Evolutionary conservation across 768 basidiomycete genomes (phyloP).

Genomic region (Agaricus subrufescens): DNA sequence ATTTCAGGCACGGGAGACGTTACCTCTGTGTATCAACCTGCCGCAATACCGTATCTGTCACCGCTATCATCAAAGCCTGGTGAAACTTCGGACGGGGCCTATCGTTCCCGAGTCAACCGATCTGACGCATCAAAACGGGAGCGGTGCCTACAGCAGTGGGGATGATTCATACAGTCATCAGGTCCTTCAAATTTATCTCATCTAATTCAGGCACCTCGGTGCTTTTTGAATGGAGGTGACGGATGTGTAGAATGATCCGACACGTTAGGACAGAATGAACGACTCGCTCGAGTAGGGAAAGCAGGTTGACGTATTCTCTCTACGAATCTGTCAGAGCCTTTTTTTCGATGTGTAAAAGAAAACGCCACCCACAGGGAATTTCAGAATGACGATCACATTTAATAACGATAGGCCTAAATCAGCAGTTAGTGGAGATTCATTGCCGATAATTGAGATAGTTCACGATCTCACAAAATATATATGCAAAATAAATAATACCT

Average conservation of each 20-base stretch:
- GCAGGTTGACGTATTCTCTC: constrained; percentile 2
- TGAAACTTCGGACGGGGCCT: no score
- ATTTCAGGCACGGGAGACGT: no score
- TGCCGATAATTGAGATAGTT: neutral
- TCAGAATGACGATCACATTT: constrained; percentile 6
- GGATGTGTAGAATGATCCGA: constrained; percentile 4
- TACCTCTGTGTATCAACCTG: no score
- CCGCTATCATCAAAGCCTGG: no score
- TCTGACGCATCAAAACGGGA: neutral
- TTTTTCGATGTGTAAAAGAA: no score
- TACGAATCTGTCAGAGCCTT: neutral
- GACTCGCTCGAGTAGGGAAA: constrained; percentile 4
- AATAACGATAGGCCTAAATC: constrained; percentile 6
- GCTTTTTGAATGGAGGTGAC: neutral
- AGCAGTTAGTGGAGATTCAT: neutral
- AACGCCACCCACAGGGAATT: constrained; percentile 3
- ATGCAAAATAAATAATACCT: constrained; percentile 12
- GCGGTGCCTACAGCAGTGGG: neutral
- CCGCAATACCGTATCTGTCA: no score
- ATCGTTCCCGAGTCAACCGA: no score
- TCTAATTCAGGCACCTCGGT: neutral
- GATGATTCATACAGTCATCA: neutral
- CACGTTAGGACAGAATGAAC: constrained; percentile 6
- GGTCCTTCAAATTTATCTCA: constrained; percentile 1
- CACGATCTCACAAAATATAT: constrained; percentile 5